These are phyloP conservation scores for Cladorrhinum sp. DNA, from an alignment of 2,329 filamentous ascomycete species.

Conservation along the genomic window DNA sequence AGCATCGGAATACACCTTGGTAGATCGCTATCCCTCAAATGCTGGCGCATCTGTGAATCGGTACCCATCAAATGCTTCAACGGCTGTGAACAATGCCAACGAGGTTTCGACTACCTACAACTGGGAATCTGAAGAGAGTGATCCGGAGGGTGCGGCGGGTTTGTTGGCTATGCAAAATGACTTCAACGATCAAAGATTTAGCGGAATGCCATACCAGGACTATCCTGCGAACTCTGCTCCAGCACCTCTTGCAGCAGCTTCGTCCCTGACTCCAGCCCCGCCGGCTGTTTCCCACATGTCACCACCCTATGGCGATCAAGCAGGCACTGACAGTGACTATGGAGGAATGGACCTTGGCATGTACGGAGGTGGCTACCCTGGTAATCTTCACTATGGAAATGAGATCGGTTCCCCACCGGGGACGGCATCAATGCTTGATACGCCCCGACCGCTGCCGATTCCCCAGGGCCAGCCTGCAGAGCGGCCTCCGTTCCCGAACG, in stretches of 20 bases:
- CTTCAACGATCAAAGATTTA: conserved; percentile 66
- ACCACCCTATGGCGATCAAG: conserved; percentile 48
- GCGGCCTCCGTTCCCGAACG: conserved; percentile 51
- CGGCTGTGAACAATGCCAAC: conserved; percentile 38
- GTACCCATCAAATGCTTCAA: conserved; percentile 40
- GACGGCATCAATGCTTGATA: conserved; percentile 41
- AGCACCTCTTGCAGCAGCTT: conserved; percentile 14
- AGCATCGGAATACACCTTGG: conserved; percentile 31
- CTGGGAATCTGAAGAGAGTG: conserved; percentile 68
- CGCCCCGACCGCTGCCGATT: conserved; percentile 48
- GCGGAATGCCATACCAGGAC: conserved; percentile 50
- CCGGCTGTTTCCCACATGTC: conserved; percentile 37
- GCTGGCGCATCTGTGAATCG: conserved; percentile 35
- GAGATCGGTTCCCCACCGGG: conserved; percentile 43
- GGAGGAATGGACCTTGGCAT: conserved; percentile 69
- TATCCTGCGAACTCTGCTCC: conserved; percentile 27
- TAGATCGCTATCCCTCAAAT: background rate
- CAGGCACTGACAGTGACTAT: conserved; percentile 69
- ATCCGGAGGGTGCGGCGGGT: conserved; percentile 82
- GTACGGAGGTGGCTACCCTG: conserved; percentile 68
- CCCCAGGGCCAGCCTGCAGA: conserved; percentile 38
- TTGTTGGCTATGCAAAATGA: conserved; percentile 80
- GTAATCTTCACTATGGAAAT: conserved; percentile 49
- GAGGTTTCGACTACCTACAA: conserved; percentile 36
- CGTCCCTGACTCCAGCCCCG: conserved; percentile 13